A percentile compares a stretch with the other conserved stretches of the same genome.
These are phyloP conservation scores for Suillus decipiens DNA, from an alignment of 768 basidiomycete genomes.

Conservation along the genomic window DNA sequence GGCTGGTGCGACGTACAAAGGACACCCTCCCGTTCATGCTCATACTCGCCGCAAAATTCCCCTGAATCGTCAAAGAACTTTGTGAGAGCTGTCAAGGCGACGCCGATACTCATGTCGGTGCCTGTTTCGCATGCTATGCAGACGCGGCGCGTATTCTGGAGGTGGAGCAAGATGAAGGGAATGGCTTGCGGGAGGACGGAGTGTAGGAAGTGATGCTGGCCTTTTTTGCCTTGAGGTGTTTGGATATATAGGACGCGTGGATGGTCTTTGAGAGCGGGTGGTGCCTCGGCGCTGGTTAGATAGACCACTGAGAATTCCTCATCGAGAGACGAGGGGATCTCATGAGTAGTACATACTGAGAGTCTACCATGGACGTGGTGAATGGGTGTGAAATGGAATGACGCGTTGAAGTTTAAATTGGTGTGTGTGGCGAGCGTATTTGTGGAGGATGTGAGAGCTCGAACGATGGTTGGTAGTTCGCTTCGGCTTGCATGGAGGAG, in stretches of 20 bases:
- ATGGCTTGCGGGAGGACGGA: slow-evolving; percentile 50
- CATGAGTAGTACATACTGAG: slow-evolving; percentile 38
- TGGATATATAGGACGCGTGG: slow-evolving; percentile 26
- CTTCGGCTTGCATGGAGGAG: slow-evolving; percentile 52
- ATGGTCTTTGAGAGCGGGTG: slow-evolving; percentile 1
- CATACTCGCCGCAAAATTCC: slow-evolving; percentile 17
- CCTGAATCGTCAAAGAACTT: slow-evolving; percentile 61
- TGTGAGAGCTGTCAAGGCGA: slow-evolving; percentile 59
- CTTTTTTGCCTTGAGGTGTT: slow-evolving; percentile 50
- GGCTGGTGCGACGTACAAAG: slow-evolving; percentile 25
- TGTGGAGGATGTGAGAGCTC: slow-evolving; percentile 14
- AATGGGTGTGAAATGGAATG: slow-evolving; percentile 18
- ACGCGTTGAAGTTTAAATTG: background rate
- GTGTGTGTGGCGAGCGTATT: background rate
- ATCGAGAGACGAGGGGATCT: slow-evolving; percentile 17
- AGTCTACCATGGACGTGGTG: slow-evolving; percentile 41
- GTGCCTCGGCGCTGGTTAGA: slow-evolving; percentile 11
- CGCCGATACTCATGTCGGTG: slow-evolving; percentile 63
- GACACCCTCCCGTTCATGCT: slow-evolving; percentile 3
- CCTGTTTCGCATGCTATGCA: slow-evolving; percentile 60
- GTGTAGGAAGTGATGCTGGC: slow-evolving; percentile 50
- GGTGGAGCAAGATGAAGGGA: slow-evolving; percentile 43
- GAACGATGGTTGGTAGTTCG: slow-evolving; percentile 44
- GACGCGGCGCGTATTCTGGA: slow-evolving; percentile 38
- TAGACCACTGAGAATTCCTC: slow-evolving; percentile 20